Percentiles rank a stretch among this genome's conserved stretches.
Conservation (phyloP, 257 asterid genomes). For the Echites panduratus region DNA sequence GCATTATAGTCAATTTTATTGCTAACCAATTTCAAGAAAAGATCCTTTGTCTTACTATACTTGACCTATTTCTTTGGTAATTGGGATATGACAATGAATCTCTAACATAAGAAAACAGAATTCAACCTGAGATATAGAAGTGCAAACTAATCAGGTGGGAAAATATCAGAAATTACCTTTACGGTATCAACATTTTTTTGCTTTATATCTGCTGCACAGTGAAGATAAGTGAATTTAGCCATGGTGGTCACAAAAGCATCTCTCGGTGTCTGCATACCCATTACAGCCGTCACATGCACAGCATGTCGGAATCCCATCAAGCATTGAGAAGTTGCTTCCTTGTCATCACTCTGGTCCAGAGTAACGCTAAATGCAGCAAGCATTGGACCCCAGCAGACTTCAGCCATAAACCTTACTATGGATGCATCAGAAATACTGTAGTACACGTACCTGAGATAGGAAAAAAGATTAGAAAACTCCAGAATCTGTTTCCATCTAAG, state of each 20-base stretch:
- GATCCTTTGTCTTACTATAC: not conserved
- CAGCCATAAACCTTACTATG: constrained; percentile 91
- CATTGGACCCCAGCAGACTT: constrained; percentile 99
- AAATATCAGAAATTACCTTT: constrained; percentile 49
- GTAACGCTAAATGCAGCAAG: constrained; percentile 98
- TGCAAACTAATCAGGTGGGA: constrained; percentile 15
- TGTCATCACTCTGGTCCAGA: constrained; percentile 95
- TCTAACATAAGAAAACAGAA: not conserved
- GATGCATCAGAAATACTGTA: constrained; percentile 84
- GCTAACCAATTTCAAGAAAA: not conserved
- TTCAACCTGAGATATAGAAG: not conserved
- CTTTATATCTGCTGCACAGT: constrained; percentile 98
- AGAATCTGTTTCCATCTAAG: not conserved
- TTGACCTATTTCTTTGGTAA: not conserved
- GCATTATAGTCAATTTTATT: not conserved
- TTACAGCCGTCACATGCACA: constrained; percentile 86
- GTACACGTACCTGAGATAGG: constrained; percentile 58
- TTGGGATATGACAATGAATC: not conserved
- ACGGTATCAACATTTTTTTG: constrained; percentile 97
- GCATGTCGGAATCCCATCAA: constrained; percentile 90
- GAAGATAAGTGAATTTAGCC: constrained; percentile 96
- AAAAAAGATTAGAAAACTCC: constrained; percentile 6
- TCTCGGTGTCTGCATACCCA: constrained; percentile 97
- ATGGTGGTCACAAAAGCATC: constrained; percentile 98
- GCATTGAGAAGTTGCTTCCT: constrained; percentile 85